These are phyloP conservation scores for Neurospora sp. DNA, from an alignment of 495 filamentous ascomycete species.

Conservation along the genomic window DNA sequence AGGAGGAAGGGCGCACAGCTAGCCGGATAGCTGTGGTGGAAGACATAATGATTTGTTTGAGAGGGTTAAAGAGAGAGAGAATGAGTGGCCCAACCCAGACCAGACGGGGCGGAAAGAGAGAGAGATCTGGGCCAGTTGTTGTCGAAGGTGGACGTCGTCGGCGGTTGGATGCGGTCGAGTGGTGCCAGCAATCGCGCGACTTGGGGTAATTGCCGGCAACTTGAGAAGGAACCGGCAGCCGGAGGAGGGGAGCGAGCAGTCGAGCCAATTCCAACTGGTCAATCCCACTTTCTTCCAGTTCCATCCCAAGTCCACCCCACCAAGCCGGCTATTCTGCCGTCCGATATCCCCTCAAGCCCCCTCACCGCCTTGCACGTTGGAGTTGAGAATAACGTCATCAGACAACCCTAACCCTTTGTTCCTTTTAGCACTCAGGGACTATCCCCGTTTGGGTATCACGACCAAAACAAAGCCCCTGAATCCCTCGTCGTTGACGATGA, in stretches of 20 bases:
- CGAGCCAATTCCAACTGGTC: not conserved
- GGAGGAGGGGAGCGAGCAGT: not conserved
- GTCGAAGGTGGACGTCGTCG: not conserved
- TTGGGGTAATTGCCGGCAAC: not conserved
- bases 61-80: not conserved
- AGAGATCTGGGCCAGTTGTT: not conserved
- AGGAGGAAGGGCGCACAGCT: constrained; percentile 15
- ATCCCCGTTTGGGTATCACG: not conserved
- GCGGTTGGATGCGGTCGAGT: not conserved
- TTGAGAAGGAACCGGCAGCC: not conserved
- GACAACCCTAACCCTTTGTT: not conserved
- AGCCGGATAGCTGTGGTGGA: constrained; percentile 17
- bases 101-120: not conserved
- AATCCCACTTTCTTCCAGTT: not conserved
- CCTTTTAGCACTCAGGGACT: not conserved
- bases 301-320: not conserved
- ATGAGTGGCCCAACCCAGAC: not conserved
- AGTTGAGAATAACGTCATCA: not conserved
- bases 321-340: not conserved
- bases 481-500: not conserved
- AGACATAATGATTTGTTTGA: constrained; percentile 12
- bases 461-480: not conserved
- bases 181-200: not conserved
- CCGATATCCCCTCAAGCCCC: not conserved
- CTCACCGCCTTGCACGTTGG: not conserved